Base-by-base conservation (phyloP, 345 rosid genomes). In the Hevea brasiliensis region DNA sequence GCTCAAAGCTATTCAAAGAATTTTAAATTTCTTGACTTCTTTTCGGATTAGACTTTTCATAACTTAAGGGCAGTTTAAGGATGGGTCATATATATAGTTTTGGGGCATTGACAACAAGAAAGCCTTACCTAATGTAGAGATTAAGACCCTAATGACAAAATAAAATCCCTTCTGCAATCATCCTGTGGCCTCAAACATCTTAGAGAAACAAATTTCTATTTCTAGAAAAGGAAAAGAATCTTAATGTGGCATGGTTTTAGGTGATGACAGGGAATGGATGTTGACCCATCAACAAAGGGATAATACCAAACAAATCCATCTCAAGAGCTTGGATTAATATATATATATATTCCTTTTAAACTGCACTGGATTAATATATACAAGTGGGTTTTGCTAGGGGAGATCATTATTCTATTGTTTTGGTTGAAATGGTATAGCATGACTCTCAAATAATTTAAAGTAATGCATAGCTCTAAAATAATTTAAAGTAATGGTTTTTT, bases 261-360 rank as follows among this genome's bases (percentile, higher is more conserved):
- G 99, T 92, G 91, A 88, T 89, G 98, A 89, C 86, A 89, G 77
- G 89, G 89, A 88, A 77, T 72, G 83, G 99, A 92, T 86, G 98
- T 81, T 87, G 97, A 95, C 97, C 91, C 77, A 84, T 88, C 97
- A 95, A 95, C 98, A 82, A 91, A 78, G 77, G 78, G 94, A 92
- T 90, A 92, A 90, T 83, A 88, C 88, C 89, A 92, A 89, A 88
- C 87, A 81, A 88, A 85, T 83, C 89, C 85, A 83, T 79, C 87
- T 83, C 75, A 79, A 72, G 65, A 59, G 29, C 77, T 76, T 74
- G 59, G 70, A 78, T 76, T 81, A 72, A 71, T 50, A 17, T 66
- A 47, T 66, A 17, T 32, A 15, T 17, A 15, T 35, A 11, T 12
- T 24, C 1, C 17, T 50, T 40, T 66, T 32, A 27, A 66, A 53